Evolutionary conservation across 305 asterid species (phyloP).

Genomic region (Ilex paraguariensis): DNA sequence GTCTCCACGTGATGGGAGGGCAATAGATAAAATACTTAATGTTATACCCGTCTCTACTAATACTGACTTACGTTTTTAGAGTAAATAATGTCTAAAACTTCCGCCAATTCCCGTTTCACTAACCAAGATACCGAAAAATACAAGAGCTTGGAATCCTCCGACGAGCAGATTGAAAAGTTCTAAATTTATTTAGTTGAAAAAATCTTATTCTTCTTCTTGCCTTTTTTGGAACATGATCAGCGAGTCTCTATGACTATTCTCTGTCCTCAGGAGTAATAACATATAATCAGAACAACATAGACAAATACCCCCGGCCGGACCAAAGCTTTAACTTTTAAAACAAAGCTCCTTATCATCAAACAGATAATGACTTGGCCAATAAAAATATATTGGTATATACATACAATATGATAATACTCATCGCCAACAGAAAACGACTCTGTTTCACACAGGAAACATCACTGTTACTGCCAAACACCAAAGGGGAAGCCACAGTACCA

Average conservation of each 20-base stretch:
- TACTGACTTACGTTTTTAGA: too few relatives aligned
- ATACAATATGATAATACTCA: too few relatives aligned
- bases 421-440: neutral
- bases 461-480: too few relatives aligned
- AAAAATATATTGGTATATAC: neutral
- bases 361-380: neutral
- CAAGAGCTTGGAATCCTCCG: neutral
- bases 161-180: neutral
- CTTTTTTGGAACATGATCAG: too few relatives aligned
- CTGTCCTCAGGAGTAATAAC: neutral
- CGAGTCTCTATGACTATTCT: too few relatives aligned
- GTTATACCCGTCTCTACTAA: too few relatives aligned
- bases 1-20: neutral
- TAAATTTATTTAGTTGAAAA: neutral
- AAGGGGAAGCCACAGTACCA: too few relatives aligned
- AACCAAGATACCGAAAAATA: neutral
- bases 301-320: neutral
- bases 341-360: conserved; percentile 6
- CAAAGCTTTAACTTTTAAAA: conserved; percentile 6
- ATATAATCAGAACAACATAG: neutral
- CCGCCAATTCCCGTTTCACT: too few relatives aligned
- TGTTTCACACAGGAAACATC: neutral
- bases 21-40: too few relatives aligned
- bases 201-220: too few relatives aligned
- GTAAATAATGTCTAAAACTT: too few relatives aligned